Percentiles rank a stretch among this genome's conserved stretches.
phyloP scores from a whole-genome alignment of 2,329 filamentous ascomycete genomes.

The Trichoderma asperellum region DNA sequence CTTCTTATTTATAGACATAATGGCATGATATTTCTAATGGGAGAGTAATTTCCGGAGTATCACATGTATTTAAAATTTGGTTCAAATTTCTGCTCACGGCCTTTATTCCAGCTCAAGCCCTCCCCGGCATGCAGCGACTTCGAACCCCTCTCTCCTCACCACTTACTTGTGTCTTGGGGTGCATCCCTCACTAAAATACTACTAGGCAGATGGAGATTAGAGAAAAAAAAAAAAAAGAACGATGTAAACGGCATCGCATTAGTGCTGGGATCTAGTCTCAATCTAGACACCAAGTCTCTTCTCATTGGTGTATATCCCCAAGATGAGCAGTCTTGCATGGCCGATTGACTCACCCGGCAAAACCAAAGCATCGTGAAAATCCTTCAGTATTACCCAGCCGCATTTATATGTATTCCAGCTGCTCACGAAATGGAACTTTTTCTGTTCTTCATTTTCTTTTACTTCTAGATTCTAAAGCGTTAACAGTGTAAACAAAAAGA shows the following conservation, averaged over 20 bases:
- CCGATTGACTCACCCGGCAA: slow-evolving; percentile 20
- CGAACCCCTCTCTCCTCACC: not conserved
- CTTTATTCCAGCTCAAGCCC: not conserved
- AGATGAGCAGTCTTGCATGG: not conserved
- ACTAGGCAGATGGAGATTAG: not conserved
- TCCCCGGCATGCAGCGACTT: not conserved
- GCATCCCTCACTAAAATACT: not conserved
- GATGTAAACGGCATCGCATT: not conserved
- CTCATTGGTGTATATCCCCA: not conserved
- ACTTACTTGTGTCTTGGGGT: not conserved
- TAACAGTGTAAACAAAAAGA: not conserved
- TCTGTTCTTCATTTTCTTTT: not conserved
- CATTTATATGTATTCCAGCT: not conserved
- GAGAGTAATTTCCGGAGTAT: not conserved
- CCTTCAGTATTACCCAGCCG: too few relatives aligned
- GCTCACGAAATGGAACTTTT: not conserved
- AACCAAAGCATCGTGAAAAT: not conserved
- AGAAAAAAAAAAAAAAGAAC: not conserved
- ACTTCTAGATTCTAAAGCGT: not conserved
- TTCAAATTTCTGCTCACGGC: not conserved
- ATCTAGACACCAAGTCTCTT: not conserved
- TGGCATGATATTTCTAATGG: not conserved
- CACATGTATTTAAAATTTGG: not conserved
- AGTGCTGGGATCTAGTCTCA: not conserved
- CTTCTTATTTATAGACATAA: not conserved